These are phyloP conservation scores for Citrullus amarus DNA, from an alignment of 306 rosid genomes.

Conservation along the genomic window DNA sequence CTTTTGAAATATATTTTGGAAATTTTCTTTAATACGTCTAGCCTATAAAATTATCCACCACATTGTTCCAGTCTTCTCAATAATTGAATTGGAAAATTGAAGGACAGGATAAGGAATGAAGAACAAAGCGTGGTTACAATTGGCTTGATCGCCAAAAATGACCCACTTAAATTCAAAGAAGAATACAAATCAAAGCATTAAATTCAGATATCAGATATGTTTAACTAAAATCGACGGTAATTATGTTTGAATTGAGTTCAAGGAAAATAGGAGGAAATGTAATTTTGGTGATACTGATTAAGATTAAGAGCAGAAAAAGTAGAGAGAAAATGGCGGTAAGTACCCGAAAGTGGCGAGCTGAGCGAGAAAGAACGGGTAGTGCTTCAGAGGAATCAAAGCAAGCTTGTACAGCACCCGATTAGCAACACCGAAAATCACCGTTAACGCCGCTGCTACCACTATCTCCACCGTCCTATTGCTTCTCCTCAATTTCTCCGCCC, in stretches of 20 bases:
- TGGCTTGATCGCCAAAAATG: background rate
- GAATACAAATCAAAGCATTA: background rate
- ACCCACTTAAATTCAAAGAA: background rate
- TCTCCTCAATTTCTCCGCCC: slow-evolving; percentile 4
- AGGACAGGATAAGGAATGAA: background rate
- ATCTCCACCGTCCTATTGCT: slow-evolving; percentile 42
- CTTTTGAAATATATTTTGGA: background rate
- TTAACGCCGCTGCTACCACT: slow-evolving; percentile 37
- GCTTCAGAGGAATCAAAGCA: slow-evolving; percentile 82
- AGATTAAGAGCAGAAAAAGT: background rate
- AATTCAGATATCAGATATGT: background rate
- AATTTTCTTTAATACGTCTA: too few relatives aligned
- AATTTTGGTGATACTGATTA: background rate
- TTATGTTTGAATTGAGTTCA: background rate
- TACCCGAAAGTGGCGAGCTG: slow-evolving; percentile 95
- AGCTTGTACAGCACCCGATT: slow-evolving; percentile 76
- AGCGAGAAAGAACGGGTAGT: slow-evolving; percentile 84
- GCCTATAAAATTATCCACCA: background rate
- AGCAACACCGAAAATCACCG: slow-evolving; percentile 77
- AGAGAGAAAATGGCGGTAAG: background rate
- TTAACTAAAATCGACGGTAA: background rate
- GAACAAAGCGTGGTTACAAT: background rate
- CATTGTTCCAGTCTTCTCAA: background rate
- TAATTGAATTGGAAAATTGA: background rate
- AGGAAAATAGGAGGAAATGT: background rate